Evolutionary conservation across 352 stramenopile genomes (phyloP).

Genomic region (Phytophthora cryptogea): DNA sequence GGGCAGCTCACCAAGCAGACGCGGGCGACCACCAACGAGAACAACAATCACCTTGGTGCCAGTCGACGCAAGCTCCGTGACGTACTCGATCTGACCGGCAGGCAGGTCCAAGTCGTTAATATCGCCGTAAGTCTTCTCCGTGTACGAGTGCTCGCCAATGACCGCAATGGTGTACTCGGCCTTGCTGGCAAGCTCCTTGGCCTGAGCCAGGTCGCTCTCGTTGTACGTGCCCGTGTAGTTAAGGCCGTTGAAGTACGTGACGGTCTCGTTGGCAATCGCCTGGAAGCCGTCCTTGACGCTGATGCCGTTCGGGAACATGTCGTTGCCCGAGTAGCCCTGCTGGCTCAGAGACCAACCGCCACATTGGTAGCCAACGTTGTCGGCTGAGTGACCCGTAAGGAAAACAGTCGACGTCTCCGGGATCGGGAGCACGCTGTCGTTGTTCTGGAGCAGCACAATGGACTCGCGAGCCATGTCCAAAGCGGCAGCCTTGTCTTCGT

Average conservation of each 20-base stretch:
- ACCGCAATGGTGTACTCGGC: conserved; percentile 70
- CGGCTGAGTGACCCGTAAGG: conserved; percentile 58
- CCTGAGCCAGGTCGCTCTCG: conserved; percentile 50
- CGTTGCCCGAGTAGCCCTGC: conserved; percentile 78
- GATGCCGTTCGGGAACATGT: conserved; percentile 59
- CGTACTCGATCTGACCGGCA: conserved; percentile 71
- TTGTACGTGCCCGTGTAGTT: conserved; percentile 54
- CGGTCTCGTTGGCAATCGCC: conserved; percentile 28
- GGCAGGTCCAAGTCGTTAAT: conserved; percentile 75
- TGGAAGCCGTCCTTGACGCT: conserved; percentile 64
- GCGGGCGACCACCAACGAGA: conserved; percentile 72
- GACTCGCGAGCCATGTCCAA: conserved; percentile 70
- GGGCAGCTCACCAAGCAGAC: conserved; percentile 61
- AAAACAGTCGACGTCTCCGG: conserved; percentile 43
- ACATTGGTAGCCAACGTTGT: conserved; percentile 71
- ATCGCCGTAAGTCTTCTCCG: conserved; percentile 82
- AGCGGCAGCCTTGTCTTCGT: conserved; percentile 48
- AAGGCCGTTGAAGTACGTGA: conserved; percentile 62
- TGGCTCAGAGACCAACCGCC: conserved; percentile 82
- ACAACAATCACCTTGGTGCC: conserved; percentile 80
- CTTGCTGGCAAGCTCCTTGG: conserved; percentile 52
- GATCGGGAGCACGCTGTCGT: conserved; percentile 53
- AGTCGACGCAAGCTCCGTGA: conserved; percentile 58
- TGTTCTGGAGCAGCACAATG: conserved; percentile 86
- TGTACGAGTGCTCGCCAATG: conserved; percentile 78